These are phyloP conservation scores for Nissolia schottii DNA, from an alignment of 306 rosid species.

Conservation along the genomic window DNA sequence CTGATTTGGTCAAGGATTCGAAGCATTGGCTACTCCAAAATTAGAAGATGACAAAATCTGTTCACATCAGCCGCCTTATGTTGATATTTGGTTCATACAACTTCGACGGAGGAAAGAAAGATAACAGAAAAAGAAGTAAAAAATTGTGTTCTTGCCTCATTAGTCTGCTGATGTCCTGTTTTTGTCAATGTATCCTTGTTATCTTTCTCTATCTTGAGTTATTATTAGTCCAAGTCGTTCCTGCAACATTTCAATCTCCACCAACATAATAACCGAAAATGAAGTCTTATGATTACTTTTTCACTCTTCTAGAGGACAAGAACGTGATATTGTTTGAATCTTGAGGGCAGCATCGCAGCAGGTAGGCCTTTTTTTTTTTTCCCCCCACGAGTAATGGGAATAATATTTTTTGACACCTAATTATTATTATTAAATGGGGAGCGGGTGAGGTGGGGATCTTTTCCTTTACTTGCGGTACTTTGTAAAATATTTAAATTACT, in stretches of 20 bases:
- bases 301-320: constrained; percentile 3
- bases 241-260: neutral
- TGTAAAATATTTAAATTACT: too few species aligned
- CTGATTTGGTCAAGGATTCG: constrained; percentile 26
- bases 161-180: neutral
- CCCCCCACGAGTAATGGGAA: neutral
- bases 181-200: neutral
- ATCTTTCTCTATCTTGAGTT: neutral
- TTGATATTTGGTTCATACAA: neutral
- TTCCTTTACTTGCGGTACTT: too few species aligned
- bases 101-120: neutral
- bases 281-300: neutral
- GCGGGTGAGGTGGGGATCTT: too few species aligned
- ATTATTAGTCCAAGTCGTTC: neutral
- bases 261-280: neutral
- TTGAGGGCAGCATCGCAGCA: neutral
- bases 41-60: constrained; percentile 8
- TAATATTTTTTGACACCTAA: too few species aligned
- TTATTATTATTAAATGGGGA: too few species aligned
- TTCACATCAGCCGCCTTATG: neutral
- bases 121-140: neutral
- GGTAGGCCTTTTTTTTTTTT: too few species aligned
- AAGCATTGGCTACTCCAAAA: neutral
- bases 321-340: neutral
- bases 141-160: neutral